Conservation (phyloP, 108 stramenopile genomes). For the Cyclostephanos invisitatus region DNA sequence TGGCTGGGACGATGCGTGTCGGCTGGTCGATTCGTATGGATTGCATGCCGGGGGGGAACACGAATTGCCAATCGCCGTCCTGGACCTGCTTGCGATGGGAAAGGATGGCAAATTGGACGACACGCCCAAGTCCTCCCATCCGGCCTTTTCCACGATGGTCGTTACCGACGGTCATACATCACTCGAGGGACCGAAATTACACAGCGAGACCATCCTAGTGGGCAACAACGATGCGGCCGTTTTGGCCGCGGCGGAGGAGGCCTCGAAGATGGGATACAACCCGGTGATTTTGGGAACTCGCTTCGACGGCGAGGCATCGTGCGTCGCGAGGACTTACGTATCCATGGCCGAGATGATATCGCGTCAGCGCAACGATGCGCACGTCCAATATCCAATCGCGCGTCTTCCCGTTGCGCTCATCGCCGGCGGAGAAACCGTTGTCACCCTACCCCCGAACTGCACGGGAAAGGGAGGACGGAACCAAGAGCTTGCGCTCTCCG, state of each 20-base stretch:
- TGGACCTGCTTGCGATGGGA: slow-evolving; percentile 35
- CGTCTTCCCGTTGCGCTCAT: slow-evolving; percentile 70
- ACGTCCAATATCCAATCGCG: slow-evolving; percentile 32
- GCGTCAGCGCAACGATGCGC: slow-evolving; percentile 27
- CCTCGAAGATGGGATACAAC: slow-evolving; percentile 68
- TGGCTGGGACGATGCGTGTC: slow-evolving; percentile 57
- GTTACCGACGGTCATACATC: slow-evolving; percentile 11
- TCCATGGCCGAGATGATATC: slow-evolving; percentile 75
- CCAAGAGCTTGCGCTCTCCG: slow-evolving; percentile 82
- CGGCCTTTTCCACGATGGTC: slow-evolving; percentile 45
- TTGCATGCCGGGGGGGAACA: slow-evolving; percentile 44
- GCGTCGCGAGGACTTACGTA: slow-evolving; percentile 67
- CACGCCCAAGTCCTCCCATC: slow-evolving; percentile 54
- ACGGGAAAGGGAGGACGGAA: slow-evolving; percentile 86
- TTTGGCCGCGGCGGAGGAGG: slow-evolving; percentile 66
- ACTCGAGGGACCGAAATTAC: background rate
- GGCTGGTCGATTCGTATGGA: slow-evolving; percentile 58
- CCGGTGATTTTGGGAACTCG: slow-evolving; percentile 77
- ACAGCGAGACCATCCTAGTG: slow-evolving; percentile 65
- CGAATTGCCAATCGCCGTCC: slow-evolving; percentile 31
- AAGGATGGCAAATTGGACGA: slow-evolving; percentile 49
- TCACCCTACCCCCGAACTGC: slow-evolving; percentile 58
- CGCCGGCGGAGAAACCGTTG: slow-evolving; percentile 89
- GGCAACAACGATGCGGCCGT: slow-evolving; percentile 83
- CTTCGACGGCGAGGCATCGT: slow-evolving; percentile 77